Conservation (phyloP, 2,329 filamentous ascomycete genomes). For the Colletotrichum sp. region DNA sequence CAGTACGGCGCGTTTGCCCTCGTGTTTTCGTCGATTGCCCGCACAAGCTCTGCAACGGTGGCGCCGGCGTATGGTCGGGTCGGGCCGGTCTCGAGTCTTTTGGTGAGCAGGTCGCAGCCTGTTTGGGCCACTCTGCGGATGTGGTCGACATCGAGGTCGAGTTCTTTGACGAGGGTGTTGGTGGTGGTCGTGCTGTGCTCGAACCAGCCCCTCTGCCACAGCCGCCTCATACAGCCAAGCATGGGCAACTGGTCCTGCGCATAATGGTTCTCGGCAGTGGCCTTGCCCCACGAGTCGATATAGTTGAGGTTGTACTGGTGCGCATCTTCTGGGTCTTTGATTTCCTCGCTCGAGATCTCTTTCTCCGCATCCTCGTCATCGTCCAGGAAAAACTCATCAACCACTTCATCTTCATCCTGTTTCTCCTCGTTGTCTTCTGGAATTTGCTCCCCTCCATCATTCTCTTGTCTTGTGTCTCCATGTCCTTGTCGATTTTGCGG, state of each 20-base stretch:
- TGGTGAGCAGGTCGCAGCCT: background rate
- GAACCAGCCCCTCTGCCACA: background rate
- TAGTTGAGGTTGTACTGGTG: background rate
- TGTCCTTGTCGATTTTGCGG: rapidly evolving
- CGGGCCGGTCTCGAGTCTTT: background rate
- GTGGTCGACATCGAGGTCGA: background rate
- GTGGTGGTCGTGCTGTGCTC: background rate
- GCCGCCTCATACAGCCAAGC: background rate
- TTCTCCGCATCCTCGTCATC: background rate
- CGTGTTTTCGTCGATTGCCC: background rate
- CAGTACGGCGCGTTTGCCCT: background rate
- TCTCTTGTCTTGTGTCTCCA: background rate
- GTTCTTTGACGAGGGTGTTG: background rate
- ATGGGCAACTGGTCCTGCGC: conserved; percentile 1
- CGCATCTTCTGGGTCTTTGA: background rate
- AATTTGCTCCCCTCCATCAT: rapidly evolving
- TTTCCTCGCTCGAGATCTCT: background rate
- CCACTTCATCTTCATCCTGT: rapidly evolving
- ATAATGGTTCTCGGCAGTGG: background rate
- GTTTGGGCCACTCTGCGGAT: background rate
- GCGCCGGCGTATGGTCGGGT: background rate
- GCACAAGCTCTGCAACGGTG: background rate
- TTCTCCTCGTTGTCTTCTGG: background rate
- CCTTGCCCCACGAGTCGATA: background rate
- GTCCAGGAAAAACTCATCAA: background rate